Evolutionary conservation across 352 stramenopile genomes (phyloP).

Genomic region (Globisporangium rhizosaccharum): DNA sequence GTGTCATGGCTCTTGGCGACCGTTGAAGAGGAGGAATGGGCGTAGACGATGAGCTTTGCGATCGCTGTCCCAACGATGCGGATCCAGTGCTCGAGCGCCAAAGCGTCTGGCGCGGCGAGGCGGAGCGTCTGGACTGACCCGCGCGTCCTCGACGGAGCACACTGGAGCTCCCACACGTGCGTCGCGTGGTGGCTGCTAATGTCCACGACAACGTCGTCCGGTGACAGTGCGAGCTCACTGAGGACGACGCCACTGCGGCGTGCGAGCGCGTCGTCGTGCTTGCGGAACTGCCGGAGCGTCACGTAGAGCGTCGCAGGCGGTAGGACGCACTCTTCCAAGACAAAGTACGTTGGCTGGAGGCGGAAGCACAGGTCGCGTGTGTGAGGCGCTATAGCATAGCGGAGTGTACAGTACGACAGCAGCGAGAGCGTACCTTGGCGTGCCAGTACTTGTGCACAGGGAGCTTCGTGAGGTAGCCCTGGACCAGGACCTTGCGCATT

Average conservation of each 20-base stretch:
- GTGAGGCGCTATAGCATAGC: not conserved
- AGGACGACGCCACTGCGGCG: conserved; percentile 23
- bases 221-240: conserved; percentile 37
- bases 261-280: conserved; percentile 18
- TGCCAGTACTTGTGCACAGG: conserved; percentile 52
- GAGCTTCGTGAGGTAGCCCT: conserved; percentile 52
- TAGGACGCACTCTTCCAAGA: conserved; percentile 34
- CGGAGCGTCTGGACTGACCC: conserved; percentile 22
- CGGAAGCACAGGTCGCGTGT: not conserved
- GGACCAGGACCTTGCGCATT: conserved; percentile 27
- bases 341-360: conserved; percentile 41
- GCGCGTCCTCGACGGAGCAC: conserved; percentile 2
- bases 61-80: conserved; percentile 42
- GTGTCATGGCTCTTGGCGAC: conserved; percentile 8
- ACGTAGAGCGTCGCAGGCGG: conserved; percentile 16
- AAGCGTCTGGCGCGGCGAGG: conserved; percentile 28
- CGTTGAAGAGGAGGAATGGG: conserved; percentile 15
- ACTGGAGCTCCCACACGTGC: conserved; percentile 47
- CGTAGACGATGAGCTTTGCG: conserved; percentile 19
- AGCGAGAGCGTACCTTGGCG: conserved; percentile 22
- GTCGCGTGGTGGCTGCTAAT: conserved; percentile 39
- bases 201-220: conserved; percentile 51
- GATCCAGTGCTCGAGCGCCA: conserved; percentile 42
- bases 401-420: not conserved
- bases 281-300: conserved; percentile 48